Conservation (phyloP, 208 protist species). For the Leishmania tarentolae region DNA sequence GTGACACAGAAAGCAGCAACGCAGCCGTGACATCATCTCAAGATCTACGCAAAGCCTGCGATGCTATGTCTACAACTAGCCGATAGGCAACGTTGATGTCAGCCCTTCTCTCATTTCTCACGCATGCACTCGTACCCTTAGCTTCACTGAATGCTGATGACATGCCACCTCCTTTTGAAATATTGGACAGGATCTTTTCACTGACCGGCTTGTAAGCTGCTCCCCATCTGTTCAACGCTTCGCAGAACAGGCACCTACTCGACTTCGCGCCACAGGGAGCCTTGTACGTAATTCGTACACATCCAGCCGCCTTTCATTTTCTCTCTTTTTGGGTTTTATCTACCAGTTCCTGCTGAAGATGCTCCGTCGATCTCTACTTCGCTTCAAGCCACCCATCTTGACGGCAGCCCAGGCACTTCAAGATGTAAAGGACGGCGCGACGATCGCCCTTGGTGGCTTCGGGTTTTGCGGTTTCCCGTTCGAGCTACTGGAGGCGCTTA, state of each 20-base stretch:
- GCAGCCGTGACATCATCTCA: background rate
- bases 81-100: background rate
- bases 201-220: background rate
- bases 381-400: slow-evolving; percentile 28
- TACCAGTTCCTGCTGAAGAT: slow-evolving; percentile 4
- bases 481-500: slow-evolving; percentile 80
- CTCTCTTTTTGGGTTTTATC: background rate
- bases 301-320: background rate
- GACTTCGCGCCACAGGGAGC: background rate
- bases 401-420: slow-evolving; percentile 45
- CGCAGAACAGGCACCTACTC: background rate
- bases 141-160: background rate
- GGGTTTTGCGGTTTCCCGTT: slow-evolving; percentile 92
- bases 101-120: background rate
- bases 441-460: slow-evolving; percentile 87
- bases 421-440: slow-evolving; percentile 51
- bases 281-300: background rate
- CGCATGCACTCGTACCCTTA: background rate
- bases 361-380: slow-evolving; percentile 24
- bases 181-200: background rate
- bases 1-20: background rate
- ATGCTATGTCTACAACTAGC: background rate
- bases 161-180: background rate
- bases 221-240: background rate
- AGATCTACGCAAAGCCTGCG: background rate